Evolutionary conservation across 2,329 filamentous ascomycete genomes (phyloP).

Genomic region (Nothopassalora personata): DNA sequence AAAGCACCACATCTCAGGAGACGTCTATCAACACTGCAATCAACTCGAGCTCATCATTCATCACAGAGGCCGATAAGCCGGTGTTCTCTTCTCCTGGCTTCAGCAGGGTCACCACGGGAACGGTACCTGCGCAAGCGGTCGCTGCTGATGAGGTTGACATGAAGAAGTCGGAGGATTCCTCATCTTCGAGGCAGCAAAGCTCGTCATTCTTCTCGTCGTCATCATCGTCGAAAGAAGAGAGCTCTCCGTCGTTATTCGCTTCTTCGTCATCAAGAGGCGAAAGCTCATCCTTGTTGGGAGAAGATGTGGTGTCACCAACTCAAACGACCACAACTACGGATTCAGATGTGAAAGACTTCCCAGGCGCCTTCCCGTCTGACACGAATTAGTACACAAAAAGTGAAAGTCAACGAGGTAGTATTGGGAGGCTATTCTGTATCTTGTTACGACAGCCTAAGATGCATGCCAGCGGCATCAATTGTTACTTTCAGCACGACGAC

Average conservation of each 20-base stretch:
- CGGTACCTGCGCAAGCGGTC: not conserved
- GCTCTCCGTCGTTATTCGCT: not conserved
- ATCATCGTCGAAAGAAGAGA: not conserved
- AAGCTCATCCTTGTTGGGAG: not conserved
- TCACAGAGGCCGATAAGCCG: conserved; percentile 8
- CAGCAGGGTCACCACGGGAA: not conserved
- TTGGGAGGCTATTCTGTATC: not conserved
- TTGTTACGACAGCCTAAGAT: not conserved
- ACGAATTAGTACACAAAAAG: not conserved
- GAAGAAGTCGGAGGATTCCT: conserved; percentile 6
- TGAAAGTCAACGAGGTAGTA: not conserved
- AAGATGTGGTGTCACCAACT: not conserved
- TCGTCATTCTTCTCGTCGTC: not conserved
- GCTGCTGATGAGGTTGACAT: conserved; percentile 14
- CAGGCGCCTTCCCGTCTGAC: not conserved
- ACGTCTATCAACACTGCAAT: conserved; percentile 15
- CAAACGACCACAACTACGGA: not conserved
- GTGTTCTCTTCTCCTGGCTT: conserved; percentile 9
- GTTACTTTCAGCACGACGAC: not conserved
- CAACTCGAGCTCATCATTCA: conserved; percentile 7
- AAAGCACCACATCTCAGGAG: not conserved
- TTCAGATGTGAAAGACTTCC: not conserved
- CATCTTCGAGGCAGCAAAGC: not conserved
- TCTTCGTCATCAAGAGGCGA: not conserved
- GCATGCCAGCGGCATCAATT: not conserved